Conservation (phyloP, 352 stramenopile species). For the Hyphochytrium catenoides region DNA sequence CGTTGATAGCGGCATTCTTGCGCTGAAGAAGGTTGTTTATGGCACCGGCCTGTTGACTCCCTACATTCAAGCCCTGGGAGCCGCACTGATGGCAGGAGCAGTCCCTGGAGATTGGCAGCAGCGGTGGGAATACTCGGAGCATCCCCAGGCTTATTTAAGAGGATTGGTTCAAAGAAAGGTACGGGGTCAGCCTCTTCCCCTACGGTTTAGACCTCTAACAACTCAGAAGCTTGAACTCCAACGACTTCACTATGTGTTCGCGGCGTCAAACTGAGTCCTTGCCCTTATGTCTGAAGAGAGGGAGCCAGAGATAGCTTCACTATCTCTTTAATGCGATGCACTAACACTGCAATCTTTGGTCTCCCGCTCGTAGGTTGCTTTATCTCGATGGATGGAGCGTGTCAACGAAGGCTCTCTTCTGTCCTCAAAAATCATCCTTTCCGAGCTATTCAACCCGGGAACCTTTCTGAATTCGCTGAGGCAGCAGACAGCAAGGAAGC, state of each 20-base stretch:
- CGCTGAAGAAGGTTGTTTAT: conserved; percentile 68
- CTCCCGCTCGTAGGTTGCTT: too few species aligned
- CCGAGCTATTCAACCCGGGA: conserved; percentile 67
- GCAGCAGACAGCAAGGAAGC: conserved; percentile 60
- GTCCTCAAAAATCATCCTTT: conserved; percentile 44
- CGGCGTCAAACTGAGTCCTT: conserved; percentile 47
- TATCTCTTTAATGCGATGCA: too few species aligned
- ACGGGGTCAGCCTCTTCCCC: too few species aligned
- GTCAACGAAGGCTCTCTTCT: conserved; percentile 32
- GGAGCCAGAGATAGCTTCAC: too few species aligned
- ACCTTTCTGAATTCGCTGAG: conserved; percentile 82
- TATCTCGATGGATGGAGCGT: conserved; percentile 59
- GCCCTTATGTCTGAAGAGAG: too few species aligned
- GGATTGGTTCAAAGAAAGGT: conserved; percentile 49
- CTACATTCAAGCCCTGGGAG: conserved; percentile 45
- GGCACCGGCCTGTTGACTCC: conserved; percentile 67
- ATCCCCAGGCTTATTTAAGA: conserved; percentile 11
- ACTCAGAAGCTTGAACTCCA: too few species aligned
- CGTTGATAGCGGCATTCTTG: conserved; percentile 39
- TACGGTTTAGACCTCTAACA: too few species aligned
- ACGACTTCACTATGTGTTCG: too few species aligned
- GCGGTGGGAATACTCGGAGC: conserved; percentile 44
- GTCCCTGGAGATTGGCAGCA: conserved; percentile 49
- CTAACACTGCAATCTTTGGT: too few species aligned
- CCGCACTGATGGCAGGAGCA: conserved; percentile 31